Conservation (phyloP, 768 basidiomycete species). For the Tylopilus rubrobrunneus region DNA sequence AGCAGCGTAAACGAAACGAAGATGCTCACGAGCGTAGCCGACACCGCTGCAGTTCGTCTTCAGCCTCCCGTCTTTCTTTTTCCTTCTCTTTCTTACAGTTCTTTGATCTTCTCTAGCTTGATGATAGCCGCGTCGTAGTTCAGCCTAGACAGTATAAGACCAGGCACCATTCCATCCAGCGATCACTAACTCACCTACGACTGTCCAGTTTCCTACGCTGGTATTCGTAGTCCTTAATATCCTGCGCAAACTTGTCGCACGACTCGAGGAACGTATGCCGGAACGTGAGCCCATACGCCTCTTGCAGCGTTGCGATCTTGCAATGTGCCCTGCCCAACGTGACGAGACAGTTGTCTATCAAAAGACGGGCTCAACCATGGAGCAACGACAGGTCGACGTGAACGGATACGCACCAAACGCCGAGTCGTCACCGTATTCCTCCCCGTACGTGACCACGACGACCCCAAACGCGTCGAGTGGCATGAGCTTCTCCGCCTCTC, state of each 20-base stretch:
- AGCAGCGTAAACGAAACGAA: neutral
- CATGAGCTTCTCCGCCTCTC: slow-evolving; percentile 65
- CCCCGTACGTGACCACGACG: slow-evolving; percentile 84
- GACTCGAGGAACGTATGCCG: slow-evolving; percentile 70
- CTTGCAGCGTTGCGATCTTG: slow-evolving; percentile 80
- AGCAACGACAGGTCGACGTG: slow-evolving; percentile 5
- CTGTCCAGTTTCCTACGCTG: slow-evolving; percentile 86
- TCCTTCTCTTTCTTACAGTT: slow-evolving; percentile 80
- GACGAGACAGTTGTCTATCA: slow-evolving; percentile 63
- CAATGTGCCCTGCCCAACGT: slow-evolving; percentile 81
- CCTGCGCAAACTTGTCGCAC: slow-evolving; percentile 59
- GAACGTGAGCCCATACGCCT: slow-evolving; percentile 70
- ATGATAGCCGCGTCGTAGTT: slow-evolving; percentile 72
- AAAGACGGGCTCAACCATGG: neutral
- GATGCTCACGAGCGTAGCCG: slow-evolving; percentile 67
- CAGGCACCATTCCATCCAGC: neutral
- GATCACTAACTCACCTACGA: slow-evolving; percentile 49
- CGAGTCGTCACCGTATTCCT: slow-evolving; percentile 73
- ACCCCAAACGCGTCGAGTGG: slow-evolving; percentile 77
- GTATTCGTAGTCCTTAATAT: slow-evolving; percentile 79
- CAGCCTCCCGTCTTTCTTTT: slow-evolving; percentile 65
- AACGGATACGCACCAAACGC: slow-evolving; percentile 49
- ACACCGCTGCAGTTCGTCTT: slow-evolving; percentile 74
- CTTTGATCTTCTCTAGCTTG: slow-evolving; percentile 65
- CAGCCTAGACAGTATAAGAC: slow-evolving; percentile 40